Conservation (phyloP, 257 asterid genomes). For the Lycium barbarum region DNA sequence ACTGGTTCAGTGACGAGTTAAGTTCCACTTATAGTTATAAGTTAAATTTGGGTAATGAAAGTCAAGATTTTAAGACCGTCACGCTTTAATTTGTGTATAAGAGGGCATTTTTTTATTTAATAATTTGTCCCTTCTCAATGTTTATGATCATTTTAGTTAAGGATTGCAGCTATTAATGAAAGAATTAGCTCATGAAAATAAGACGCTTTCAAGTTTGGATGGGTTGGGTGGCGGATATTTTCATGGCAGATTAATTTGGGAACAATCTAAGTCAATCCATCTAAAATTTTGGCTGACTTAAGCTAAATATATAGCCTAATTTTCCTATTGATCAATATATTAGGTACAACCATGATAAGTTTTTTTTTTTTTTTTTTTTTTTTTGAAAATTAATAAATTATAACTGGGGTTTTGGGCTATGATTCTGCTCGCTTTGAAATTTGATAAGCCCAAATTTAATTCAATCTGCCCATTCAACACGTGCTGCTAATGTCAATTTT, state of each 20-base stretch:
- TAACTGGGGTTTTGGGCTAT: no score
- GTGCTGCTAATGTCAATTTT: neutral
- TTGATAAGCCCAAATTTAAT: no score
- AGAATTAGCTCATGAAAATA: neutral
- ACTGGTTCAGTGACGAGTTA: neutral
- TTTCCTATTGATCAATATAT: no score
- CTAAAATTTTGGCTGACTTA: neutral
- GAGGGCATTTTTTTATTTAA: no score
- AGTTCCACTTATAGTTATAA: neutral
- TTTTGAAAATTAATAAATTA: no score
- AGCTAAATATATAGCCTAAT: no score
- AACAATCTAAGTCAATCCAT: neutral
- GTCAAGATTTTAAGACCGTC: neutral
- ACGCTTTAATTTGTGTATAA: neutral
- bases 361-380: no score
- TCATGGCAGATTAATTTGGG: neutral
- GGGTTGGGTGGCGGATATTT: neutral
- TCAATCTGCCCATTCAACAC: neutral
- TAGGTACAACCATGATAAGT: no score
- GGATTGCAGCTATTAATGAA: neutral
- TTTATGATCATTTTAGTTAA: neutral
- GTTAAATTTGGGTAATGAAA: neutral
- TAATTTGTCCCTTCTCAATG: slow-evolving; percentile 1
- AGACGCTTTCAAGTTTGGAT: neutral
- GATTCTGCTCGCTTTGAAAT: neutral